Evolutionary conservation across 2,329 filamentous ascomycete species (phyloP).

Genomic region (Colletotrichum sp.): DNA sequence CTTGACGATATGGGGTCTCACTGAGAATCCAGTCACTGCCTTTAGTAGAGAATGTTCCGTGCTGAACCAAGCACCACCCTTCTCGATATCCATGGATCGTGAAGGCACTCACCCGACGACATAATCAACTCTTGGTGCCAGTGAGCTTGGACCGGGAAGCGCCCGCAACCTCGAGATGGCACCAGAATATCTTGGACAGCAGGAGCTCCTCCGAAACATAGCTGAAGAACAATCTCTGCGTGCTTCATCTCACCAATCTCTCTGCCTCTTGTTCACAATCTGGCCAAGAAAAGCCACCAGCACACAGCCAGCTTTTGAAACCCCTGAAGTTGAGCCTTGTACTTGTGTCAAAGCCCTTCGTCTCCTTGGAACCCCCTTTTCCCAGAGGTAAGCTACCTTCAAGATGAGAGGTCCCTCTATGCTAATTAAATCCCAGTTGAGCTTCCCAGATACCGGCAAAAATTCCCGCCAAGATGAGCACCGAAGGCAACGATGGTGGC

Average conservation of each 20-base stretch:
- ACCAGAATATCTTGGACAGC: background rate
- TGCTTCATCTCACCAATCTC: background rate
- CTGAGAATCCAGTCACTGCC: background rate
- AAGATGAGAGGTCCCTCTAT: background rate
- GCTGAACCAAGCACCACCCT: background rate
- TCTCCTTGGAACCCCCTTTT: background rate
- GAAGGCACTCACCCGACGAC: background rate
- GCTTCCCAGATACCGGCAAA: background rate
- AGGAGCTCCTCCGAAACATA: background rate
- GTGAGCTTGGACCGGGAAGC: background rate
- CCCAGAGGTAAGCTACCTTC: background rate
- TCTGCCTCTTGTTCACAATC: background rate
- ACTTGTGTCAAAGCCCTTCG: background rate
- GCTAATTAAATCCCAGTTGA: background rate
- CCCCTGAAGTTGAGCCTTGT: background rate
- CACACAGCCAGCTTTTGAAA: background rate
- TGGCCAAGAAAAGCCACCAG: background rate
- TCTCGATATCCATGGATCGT: background rate
- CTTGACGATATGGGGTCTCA: background rate
- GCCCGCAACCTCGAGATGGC: background rate
- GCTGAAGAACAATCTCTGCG: background rate
- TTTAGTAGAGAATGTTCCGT: background rate
- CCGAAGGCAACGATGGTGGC: background rate
- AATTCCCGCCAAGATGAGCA: background rate
- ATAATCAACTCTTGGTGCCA: background rate